These are phyloP conservation scores for Phlebiopsis gigantea DNA, from an alignment of 768 basidiomycete species.

Conservation along the genomic window DNA sequence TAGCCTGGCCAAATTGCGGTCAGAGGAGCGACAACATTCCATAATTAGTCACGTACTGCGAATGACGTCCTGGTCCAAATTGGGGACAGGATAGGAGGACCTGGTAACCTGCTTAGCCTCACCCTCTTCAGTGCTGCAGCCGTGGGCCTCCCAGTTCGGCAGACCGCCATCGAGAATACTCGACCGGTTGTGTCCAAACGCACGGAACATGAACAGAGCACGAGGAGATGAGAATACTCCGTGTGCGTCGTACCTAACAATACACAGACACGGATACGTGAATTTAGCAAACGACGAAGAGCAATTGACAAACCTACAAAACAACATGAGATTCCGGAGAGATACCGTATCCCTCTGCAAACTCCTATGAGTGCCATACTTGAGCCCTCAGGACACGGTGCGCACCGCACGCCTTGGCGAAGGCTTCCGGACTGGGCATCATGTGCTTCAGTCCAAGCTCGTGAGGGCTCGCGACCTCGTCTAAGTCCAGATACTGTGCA, in stretches of 20 bases:
- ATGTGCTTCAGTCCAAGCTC: constrained; percentile 87
- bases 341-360: constrained; percentile 66
- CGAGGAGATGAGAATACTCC: constrained; percentile 93
- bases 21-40: neutral
- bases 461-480: constrained; percentile 69
- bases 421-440: constrained; percentile 72
- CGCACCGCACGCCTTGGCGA: constrained; percentile 80
- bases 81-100: constrained; percentile 47
- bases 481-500: constrained; percentile 74
- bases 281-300: constrained; percentile 6
- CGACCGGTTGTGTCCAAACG: constrained; percentile 83
- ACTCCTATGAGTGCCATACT: neutral
- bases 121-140: constrained; percentile 45
- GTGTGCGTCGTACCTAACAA: constrained; percentile 74
- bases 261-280: neutral
- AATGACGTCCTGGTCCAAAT: constrained; percentile 44
- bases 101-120: constrained; percentile 19
- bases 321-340: constrained; percentile 72
- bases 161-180: constrained; percentile 93
- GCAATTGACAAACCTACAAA: constrained; percentile 42
- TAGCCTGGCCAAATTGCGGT: constrained; percentile 48
- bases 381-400: constrained; percentile 3
- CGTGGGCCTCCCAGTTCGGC: constrained; percentile 72
- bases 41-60: constrained; percentile 38
- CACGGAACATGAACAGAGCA: constrained; percentile 90